Conservation (phyloP, 176 grass and related monocot genomes). For the Paspalum notatum region DNA sequence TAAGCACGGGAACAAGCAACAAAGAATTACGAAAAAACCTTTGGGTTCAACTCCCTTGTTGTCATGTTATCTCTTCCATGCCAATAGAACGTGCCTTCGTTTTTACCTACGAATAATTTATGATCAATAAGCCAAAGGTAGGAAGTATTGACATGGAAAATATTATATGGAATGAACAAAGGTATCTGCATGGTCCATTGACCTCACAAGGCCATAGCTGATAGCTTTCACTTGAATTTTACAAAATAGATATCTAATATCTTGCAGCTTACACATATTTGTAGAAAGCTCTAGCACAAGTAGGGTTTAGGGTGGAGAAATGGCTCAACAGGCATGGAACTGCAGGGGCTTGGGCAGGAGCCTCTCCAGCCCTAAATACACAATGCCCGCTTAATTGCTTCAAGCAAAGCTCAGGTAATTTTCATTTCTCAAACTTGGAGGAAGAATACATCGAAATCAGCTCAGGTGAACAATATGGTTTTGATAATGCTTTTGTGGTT, state of each 20-base stretch:
- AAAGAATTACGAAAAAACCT: constrained; percentile 60
- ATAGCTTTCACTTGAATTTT: constrained; percentile 28
- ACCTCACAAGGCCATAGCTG: constrained; percentile 1
- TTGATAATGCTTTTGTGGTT: no score
- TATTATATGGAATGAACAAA: constrained; percentile 20
- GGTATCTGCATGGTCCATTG: not conserved
- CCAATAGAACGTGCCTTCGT: constrained; percentile 89
- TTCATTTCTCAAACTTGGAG: no score
- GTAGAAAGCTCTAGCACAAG: constrained; percentile 20
- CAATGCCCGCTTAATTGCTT: no score
- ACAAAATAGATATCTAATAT: not conserved
- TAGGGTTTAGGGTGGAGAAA: not conserved
- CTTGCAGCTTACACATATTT: constrained; percentile 7
- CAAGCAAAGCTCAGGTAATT: no score
- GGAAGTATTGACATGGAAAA: not conserved
- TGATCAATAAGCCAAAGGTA: constrained; percentile 21
- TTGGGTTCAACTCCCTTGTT: constrained; percentile 85
- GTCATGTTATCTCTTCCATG: constrained; percentile 94
- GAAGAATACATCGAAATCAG: no score
- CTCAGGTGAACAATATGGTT: no score
- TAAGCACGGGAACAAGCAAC: constrained; percentile 15
- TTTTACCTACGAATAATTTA: constrained; percentile 60
- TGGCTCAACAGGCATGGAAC: no score
- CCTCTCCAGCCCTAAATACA: no score
- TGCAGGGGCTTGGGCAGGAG: no score